Evolutionary conservation across 2,329 filamentous ascomycete genomes (phyloP).

Genomic region (Clonostachys solani): DNA sequence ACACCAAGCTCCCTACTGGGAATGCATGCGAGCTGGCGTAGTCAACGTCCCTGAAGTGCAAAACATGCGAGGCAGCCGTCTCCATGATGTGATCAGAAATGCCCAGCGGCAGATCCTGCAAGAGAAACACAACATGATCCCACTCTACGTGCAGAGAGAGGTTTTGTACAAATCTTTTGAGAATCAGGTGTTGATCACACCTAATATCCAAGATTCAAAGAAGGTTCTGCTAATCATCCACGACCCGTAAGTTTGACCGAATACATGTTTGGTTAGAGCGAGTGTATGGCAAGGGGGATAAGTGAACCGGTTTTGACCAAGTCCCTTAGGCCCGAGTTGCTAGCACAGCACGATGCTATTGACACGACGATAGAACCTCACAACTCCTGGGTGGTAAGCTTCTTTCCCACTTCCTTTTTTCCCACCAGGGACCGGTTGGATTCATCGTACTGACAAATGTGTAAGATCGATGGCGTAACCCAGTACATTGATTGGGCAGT

Average conservation of each 20-base stretch:
- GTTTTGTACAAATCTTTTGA: constrained; percentile 73
- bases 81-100: constrained; percentile 76
- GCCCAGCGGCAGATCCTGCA: constrained; percentile 71
- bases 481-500: constrained; percentile 83
- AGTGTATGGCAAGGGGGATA: constrained; percentile 1
- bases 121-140: constrained; percentile 71
- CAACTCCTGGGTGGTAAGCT: constrained; percentile 80
- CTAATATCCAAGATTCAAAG: constrained; percentile 59
- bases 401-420: no score
- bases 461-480: constrained; percentile 73
- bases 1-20: constrained; percentile 72
- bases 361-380: constrained; percentile 75
- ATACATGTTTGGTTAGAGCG: not conserved
- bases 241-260: constrained; percentile 62
- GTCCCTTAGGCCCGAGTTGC: constrained; percentile 57
- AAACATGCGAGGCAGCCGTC: constrained; percentile 50
- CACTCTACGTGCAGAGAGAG: constrained; percentile 74
- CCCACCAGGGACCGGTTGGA: no score
- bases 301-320: not conserved
- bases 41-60: constrained; percentile 49
- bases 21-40: constrained; percentile 73
- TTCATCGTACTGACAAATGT: no score
- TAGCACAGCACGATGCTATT: constrained; percentile 62
- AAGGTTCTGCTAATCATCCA: constrained; percentile 84
- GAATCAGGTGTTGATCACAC: constrained; percentile 81